A percentile compares a stretch with the other conserved stretches of the same genome.
These are phyloP conservation scores for Leptosphaerulina australis DNA, from an alignment of 2,329 filamentous ascomycete genomes.

Conservation along the genomic window DNA sequence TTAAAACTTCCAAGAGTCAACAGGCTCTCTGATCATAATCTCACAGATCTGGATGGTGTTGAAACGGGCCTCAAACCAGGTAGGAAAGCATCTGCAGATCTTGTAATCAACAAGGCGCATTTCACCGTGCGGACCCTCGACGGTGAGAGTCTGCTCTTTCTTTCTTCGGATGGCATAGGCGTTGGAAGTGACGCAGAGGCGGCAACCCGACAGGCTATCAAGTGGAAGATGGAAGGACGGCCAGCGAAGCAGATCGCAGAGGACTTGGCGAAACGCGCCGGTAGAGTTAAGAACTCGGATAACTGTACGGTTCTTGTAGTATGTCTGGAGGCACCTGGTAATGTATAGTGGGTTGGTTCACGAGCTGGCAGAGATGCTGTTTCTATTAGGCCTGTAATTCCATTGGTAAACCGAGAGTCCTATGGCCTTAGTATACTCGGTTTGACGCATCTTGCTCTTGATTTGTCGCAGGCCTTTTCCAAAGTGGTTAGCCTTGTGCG, in stretches of 20 bases:
- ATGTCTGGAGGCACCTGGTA: constrained; percentile 5
- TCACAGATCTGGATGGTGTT: constrained; percentile 31
- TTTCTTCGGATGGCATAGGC: constrained; percentile 34
- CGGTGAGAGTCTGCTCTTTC: constrained; percentile 27
- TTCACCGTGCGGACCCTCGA: constrained; percentile 23
- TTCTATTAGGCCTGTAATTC: not conserved
- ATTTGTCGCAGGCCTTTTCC: not conserved
- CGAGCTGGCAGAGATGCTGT: not conserved
- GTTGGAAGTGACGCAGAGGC: constrained; percentile 25
- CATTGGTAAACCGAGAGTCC: not conserved
- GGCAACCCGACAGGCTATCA: constrained; percentile 25
- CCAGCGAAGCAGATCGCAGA: constrained; percentile 26
- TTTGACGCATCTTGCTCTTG: not conserved
- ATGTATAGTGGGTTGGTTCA: not conserved
- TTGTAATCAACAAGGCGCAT: constrained; percentile 34
- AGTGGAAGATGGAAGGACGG: constrained; percentile 22
- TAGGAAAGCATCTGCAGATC: constrained; percentile 26
- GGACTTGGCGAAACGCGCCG: constrained; percentile 23
- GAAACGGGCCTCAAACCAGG: constrained; percentile 34
- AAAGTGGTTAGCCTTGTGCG: constrained; percentile 3
- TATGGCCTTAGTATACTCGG: not conserved
- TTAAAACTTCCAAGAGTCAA: constrained; percentile 35
- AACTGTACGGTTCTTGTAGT: constrained; percentile 34
- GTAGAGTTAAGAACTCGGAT: constrained; percentile 24
- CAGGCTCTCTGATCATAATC: constrained; percentile 31